These are phyloP conservation scores for Gentiana dahurica DNA, from an alignment of 257 asterid genomes.

Conservation along the genomic window DNA sequence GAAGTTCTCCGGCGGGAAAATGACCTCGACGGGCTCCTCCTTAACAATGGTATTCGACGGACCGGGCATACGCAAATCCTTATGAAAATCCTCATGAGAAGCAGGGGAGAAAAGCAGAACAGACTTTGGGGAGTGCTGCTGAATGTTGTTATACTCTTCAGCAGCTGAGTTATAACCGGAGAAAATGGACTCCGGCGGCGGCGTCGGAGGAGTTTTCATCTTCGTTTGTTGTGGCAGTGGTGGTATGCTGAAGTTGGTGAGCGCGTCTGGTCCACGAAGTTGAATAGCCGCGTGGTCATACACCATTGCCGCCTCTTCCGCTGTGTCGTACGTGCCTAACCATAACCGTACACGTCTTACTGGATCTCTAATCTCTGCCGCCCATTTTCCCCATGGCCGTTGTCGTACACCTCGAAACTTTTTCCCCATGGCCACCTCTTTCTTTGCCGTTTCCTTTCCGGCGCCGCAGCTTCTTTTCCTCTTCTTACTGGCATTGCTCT, in stretches of 20 bases:
- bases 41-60: constrained; percentile 15
- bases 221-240: not conserved
- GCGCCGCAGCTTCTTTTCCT: constrained; percentile 29
- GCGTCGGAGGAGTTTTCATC: not conserved
- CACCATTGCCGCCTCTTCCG: constrained; percentile 97
- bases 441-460: constrained; percentile 6
- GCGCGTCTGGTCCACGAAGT: constrained; percentile 94
- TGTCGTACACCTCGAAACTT: constrained; percentile 91
- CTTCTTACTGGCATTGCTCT: constrained; percentile 11
- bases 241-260: constrained; percentile 57
- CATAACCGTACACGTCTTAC: constrained; percentile 68
- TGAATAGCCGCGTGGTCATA: constrained; percentile 97
- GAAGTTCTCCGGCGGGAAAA: constrained; percentile 16
- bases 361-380: constrained; percentile 98
- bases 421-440: constrained; percentile 15
- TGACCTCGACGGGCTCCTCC: constrained; percentile 3
- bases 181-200: constrained; percentile 15
- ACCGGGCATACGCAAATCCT: constrained; percentile 16
- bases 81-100: constrained; percentile 26
- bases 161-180: constrained; percentile 65
- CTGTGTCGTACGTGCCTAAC: constrained; percentile 91
- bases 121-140: constrained; percentile 53
- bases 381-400: constrained; percentile 99
- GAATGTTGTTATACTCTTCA: constrained; percentile 43
- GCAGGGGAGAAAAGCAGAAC: constrained; percentile 41